Evolutionary conservation across 2,329 filamentous ascomycete species (phyloP).

Genomic region (Monilinia laxa): DNA sequence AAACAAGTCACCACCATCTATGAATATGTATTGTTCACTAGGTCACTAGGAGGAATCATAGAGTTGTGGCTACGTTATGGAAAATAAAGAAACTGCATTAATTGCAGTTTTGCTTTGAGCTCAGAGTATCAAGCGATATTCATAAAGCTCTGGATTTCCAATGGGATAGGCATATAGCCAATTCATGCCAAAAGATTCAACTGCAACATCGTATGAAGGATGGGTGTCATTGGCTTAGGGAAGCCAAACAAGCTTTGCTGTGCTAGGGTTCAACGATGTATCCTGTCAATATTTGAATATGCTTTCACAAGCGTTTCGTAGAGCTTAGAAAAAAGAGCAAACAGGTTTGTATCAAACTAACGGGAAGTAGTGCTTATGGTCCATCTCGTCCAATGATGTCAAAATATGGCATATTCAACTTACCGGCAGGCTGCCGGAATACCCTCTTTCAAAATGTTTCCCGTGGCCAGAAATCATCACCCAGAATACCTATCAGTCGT

Average conservation of each 20-base stretch:
- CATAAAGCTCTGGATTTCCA: not conserved
- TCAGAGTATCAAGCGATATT: slow-evolving; percentile 7
- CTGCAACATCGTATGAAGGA: not conserved
- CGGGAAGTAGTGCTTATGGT: not conserved
- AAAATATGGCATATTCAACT: slow-evolving; percentile 21
- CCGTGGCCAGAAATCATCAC: not conserved
- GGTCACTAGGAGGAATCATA: not conserved
- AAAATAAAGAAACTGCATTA: not conserved
- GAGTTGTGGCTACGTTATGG: too few species aligned
- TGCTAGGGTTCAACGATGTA: not conserved
- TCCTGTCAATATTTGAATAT: not conserved
- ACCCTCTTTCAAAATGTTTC: slow-evolving; percentile 16
- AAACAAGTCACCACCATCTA: not conserved
- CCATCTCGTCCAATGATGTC: slow-evolving; percentile 8
- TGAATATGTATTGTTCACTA: not conserved
- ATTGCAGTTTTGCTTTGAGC: not conserved
- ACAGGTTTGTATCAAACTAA: slow-evolving; percentile 9
- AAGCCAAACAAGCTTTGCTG: not conserved
- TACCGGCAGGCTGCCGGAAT: slow-evolving; percentile 24
- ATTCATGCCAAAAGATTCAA: not conserved
- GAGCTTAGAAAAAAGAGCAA: not conserved
- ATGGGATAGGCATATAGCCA: not conserved
- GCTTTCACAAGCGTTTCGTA: too few species aligned
- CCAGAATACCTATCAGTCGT: not conserved
- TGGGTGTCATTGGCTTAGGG: not conserved